phyloP scores from a whole-genome alignment of 106 monocot species.

The Posidonia australis region DNA sequence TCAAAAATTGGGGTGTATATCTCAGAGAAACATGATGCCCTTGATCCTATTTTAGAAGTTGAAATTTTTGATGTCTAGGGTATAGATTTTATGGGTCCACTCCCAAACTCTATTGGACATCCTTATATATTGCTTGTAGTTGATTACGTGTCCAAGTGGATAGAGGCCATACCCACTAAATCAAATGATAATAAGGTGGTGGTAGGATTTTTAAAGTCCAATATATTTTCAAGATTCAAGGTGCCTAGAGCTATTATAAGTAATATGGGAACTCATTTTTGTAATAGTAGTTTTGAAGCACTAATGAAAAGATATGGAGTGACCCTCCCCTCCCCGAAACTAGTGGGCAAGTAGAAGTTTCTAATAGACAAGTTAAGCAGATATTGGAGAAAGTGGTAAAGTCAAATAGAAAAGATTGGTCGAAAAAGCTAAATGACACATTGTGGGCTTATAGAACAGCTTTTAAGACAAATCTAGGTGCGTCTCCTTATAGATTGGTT shows the following conservation, averaged over 20 bases:
- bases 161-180: background rate
- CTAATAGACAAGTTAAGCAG: conserved; percentile 2
- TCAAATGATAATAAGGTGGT: background rate
- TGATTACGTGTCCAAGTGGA: conserved; percentile 8
- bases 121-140: conserved; percentile 1
- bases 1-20: background rate
- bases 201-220: background rate
- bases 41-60: background rate
- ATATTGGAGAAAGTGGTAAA: background rate
- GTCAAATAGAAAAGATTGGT: background rate
- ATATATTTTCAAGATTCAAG: conserved; percentile 3
- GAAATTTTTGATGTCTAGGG: conserved; percentile 12
- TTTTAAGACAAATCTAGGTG: conserved; percentile 2
- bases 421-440: background rate
- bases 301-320: background rate
- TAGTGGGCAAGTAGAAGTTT: conserved; percentile 3
- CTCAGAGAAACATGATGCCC: background rate
- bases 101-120: conserved; percentile 1
- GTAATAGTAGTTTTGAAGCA: background rate
- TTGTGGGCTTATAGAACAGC: conserved; percentile 1
- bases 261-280: conserved; percentile 3
- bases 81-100: conserved; percentile 9
- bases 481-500: conserved; percentile 4
- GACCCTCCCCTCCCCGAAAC: background rate
- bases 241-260: background rate